These are phyloP conservation scores for Aspergillus panamensis DNA, from an alignment of 495 filamentous ascomycete species.

Conservation along the genomic window DNA sequence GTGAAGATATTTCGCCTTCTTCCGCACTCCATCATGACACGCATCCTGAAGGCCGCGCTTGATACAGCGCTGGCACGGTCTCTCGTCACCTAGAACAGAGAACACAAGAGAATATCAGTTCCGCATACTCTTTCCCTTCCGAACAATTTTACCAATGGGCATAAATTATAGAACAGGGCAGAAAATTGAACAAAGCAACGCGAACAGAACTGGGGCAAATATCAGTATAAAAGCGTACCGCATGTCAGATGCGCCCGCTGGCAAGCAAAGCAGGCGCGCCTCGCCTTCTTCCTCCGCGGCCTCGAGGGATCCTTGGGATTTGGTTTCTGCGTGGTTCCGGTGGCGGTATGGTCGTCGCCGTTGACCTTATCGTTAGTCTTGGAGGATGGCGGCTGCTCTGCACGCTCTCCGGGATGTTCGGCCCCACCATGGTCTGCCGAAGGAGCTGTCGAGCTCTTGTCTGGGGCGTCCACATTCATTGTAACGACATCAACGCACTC, in stretches of 20 bases:
- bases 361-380: constrained; percentile 51
- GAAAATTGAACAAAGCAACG: background rate
- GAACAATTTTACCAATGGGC: background rate
- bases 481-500: constrained; percentile 30
- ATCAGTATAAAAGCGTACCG: constrained; percentile 58
- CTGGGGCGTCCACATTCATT: constrained; percentile 53
- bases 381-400: constrained; percentile 26
- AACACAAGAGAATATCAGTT: background rate
- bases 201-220: constrained; percentile 15
- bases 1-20: constrained; percentile 98
- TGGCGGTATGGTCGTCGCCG: constrained; percentile 51
- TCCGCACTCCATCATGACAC: constrained; percentile 93
- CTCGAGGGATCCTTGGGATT: constrained; percentile 64
- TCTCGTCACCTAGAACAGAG: constrained; percentile 64
- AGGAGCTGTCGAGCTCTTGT: constrained; percentile 41
- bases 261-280: constrained; percentile 92
- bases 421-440: constrained; percentile 45
- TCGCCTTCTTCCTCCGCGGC: constrained; percentile 91
- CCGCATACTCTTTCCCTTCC: background rate
- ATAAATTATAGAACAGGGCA: background rate
- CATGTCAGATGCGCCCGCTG: constrained; percentile 97
- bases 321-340: constrained; percentile 20
- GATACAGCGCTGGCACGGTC: constrained; percentile 90
- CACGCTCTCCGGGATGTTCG: constrained; percentile 48
- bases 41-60: constrained; percentile 85